These are phyloP conservation scores for Auricularia sp. DNA, from an alignment of 768 basidiomycete species.

Conservation along the genomic window DNA sequence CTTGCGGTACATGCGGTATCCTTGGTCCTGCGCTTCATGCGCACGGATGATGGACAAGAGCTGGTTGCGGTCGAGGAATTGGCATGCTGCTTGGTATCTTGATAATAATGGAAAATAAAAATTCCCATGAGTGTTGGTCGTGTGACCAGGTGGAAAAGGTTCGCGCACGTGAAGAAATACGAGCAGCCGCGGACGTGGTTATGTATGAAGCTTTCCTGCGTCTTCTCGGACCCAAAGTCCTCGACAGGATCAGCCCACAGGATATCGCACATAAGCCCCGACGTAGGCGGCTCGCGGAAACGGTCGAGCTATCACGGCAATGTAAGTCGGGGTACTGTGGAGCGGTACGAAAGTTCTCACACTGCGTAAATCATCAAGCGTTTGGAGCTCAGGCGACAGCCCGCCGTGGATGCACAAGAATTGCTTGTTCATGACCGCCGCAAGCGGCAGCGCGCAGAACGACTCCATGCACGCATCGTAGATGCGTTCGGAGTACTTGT, in stretches of 20 bases:
- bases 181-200: slow-evolving; percentile 96
- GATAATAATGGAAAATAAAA: neutral
- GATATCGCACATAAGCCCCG: slow-evolving; percentile 97
- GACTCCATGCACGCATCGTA: slow-evolving; percentile 98
- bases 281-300: slow-evolving; percentile 95
- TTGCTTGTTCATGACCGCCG: slow-evolving; percentile 99
- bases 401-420: slow-evolving; percentile 98
- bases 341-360: slow-evolving; percentile 34
- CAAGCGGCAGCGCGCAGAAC: slow-evolving; percentile 89
- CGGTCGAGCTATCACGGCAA: slow-evolving; percentile 65
- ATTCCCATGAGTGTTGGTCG: neutral
- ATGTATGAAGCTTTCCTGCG: slow-evolving; percentile 79
- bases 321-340: neutral
- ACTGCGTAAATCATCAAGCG: slow-evolving; percentile 84
- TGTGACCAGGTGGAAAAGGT: slow-evolving; percentile 12
- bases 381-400: slow-evolving; percentile 87
- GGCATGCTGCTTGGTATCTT: slow-evolving; percentile 92
- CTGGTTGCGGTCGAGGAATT: slow-evolving; percentile 96
- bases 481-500: slow-evolving; percentile 94
- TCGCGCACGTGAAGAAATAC: slow-evolving; percentile 74
- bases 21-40: slow-evolving; percentile 87
- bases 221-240: slow-evolving; percentile 94
- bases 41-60: slow-evolving; percentile 93
- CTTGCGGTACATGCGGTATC: slow-evolving; percentile 96
- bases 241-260: slow-evolving; percentile 98